Evolutionary conservation across 208 protist species (phyloP).

Genomic region (Leishmania martiniquensis): DNA sequence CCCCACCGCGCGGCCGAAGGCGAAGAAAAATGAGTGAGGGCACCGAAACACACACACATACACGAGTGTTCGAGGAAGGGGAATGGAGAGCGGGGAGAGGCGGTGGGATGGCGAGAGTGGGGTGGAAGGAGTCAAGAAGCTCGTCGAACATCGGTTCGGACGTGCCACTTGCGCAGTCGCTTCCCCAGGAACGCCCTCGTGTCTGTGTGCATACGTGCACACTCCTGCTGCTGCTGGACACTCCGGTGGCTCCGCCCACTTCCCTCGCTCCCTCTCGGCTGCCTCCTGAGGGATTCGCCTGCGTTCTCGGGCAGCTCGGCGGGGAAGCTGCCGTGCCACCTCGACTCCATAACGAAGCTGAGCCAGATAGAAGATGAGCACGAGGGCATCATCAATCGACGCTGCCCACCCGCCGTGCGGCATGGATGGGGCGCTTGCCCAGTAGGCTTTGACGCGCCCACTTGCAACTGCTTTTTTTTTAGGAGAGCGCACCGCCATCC

Average conservation of each 20-base stretch:
- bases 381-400: neutral
- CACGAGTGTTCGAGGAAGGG: neutral
- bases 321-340: neutral
- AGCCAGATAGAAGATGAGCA: neutral
- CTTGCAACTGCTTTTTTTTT: neutral
- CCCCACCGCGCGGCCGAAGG: neutral
- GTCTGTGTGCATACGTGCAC: neutral
- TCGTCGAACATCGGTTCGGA: neutral
- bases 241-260: too few relatives aligned
- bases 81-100: neutral
- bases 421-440: neutral
- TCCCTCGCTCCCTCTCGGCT: too few relatives aligned
- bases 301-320: neutral
- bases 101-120: neutral
- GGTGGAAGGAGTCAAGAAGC: neutral
- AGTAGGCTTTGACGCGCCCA: too few relatives aligned
- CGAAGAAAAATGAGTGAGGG: constrained; percentile 18
- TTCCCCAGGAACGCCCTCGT: neutral
- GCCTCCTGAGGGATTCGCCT: too few relatives aligned
- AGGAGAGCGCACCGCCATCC: too few relatives aligned
- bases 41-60: neutral
- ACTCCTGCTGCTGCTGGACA: too few relatives aligned
- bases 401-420: neutral
- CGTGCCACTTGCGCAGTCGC: neutral
- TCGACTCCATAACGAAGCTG: neutral